These are phyloP conservation scores for Stemphylium beticola DNA, from an alignment of 2,329 filamentous ascomycete species.

Conservation along the genomic window DNA sequence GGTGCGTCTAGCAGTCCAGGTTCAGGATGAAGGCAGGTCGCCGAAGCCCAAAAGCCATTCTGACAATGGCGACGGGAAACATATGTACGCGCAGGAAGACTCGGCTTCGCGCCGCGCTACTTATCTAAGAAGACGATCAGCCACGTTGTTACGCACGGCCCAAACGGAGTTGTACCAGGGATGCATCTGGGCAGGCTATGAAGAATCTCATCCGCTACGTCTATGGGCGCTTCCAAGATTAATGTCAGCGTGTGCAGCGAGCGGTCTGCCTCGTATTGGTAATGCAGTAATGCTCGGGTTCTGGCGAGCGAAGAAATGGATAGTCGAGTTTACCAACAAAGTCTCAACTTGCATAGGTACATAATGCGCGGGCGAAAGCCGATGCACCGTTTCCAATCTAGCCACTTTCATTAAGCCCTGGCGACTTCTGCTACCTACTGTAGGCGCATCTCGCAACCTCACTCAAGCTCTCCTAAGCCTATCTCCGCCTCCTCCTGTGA, in stretches of 20 bases:
- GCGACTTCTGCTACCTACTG: background rate
- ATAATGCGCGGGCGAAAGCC: conserved; percentile 25
- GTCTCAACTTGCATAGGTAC: conserved; percentile 24
- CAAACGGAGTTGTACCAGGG: too few species aligned
- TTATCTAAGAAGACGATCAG: conserved; percentile 1
- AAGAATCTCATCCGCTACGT: background rate
- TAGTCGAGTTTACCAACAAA: background rate
- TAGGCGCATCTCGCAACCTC: conserved; percentile 27
- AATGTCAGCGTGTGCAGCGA: conserved; percentile 1
- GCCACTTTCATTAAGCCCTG: too few species aligned
- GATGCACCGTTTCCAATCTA: conserved; percentile 32
- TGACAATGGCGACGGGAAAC: background rate
- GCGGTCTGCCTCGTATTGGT: conserved; percentile 20
- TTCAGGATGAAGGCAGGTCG: too few species aligned
- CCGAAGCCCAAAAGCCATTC: background rate
- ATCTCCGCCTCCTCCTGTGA: conserved; percentile 22
- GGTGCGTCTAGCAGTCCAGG: too few species aligned
- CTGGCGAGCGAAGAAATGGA: conserved; percentile 25
- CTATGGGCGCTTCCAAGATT: conserved; percentile 3
- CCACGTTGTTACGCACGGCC: conserved; percentile 16
- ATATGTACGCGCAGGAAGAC: background rate
- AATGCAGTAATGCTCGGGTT: conserved; percentile 3
- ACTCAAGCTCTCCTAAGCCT: conserved; percentile 18
- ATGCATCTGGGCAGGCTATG: background rate
- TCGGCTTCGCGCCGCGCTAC: too few species aligned